Conservation (phyloP, 2,329 filamentous ascomycete species). For the Claviceps sp. region DNA sequence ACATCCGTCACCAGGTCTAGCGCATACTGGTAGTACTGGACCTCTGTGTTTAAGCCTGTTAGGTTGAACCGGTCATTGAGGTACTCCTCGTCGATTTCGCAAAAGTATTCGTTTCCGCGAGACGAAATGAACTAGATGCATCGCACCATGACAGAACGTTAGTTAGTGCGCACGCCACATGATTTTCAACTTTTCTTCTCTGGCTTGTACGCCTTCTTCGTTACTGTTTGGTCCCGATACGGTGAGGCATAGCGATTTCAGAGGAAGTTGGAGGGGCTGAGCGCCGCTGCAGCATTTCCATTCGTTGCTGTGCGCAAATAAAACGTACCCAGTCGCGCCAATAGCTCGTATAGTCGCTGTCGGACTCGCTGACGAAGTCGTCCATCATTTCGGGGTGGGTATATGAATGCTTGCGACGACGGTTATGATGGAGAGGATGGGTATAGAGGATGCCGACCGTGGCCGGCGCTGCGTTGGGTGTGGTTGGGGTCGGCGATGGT, state of each 20-base stretch:
- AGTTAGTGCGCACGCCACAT: background rate
- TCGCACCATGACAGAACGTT: background rate
- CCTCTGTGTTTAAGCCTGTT: conserved; percentile 91
- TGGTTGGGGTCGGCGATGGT: background rate
- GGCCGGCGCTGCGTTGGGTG: background rate
- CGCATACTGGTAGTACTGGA: conserved; percentile 98
- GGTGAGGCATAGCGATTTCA: background rate
- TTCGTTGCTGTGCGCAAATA: background rate
- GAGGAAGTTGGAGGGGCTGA: background rate
- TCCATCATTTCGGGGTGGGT: conserved; percentile 52
- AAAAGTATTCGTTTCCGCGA: conserved; percentile 97
- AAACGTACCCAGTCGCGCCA: conserved; percentile 95
- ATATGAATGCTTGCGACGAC: background rate
- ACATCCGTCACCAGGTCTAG: conserved; percentile 95
- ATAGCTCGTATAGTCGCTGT: conserved; percentile 98
- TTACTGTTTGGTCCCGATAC: too few relatives aligned
- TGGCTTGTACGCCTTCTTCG: too few relatives aligned
- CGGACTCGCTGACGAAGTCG: conserved; percentile 93
- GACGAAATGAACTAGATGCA: conserved; percentile 79
- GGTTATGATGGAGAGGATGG: background rate
- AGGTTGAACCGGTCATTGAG: conserved; percentile 96
- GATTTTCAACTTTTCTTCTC: background rate
- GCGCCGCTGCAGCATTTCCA: background rate
- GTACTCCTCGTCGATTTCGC: conserved; percentile 98
- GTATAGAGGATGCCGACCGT: background rate